phyloP scores from a whole-genome alignment of 345 rosid species.

The Carallia brachiata region DNA sequence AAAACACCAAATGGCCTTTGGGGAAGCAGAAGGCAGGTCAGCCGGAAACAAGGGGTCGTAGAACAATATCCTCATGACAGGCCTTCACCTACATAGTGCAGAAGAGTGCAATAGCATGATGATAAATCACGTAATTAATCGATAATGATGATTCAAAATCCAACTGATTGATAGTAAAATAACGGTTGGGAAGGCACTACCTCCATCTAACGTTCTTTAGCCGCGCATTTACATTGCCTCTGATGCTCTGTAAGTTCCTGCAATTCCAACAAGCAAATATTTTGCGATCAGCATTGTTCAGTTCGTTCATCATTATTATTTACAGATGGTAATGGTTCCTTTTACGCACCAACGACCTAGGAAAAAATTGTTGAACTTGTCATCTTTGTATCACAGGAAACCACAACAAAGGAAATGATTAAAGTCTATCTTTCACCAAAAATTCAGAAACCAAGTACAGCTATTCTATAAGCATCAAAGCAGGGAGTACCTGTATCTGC shows the following conservation, averaged over 20 bases:
- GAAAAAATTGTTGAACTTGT: too few species aligned
- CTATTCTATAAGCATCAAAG: not conserved
- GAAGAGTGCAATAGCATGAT: slow-evolving; percentile 4
- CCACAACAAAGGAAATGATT: not conserved
- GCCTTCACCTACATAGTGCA: slow-evolving; percentile 17
- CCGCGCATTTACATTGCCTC: slow-evolving; percentile 60
- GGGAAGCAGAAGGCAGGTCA: slow-evolving; percentile 3
- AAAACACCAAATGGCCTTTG: slow-evolving; percentile 7
- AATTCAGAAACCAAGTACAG: not conserved
- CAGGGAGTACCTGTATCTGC: slow-evolving; percentile 66
- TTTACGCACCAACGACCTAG: not conserved
- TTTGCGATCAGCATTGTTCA: not conserved
- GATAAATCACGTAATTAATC: slow-evolving; percentile 7
- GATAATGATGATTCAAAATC: not conserved
- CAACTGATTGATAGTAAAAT: slow-evolving; percentile 8
- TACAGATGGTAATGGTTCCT: not conserved
- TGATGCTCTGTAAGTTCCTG: slow-evolving; percentile 78
- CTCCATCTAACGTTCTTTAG: slow-evolving; percentile 39
- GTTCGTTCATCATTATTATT: not conserved
- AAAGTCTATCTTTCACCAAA: not conserved
- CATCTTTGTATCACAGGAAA: not conserved
- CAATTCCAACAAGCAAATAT: slow-evolving; percentile 11
- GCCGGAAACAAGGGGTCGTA: slow-evolving; percentile 14
- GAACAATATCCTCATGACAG: slow-evolving; percentile 1
- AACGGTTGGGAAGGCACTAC: not conserved